Percentiles rank a stretch among this genome's conserved stretches.
phyloP scores from a whole-genome alignment of 1,284 basidiomycete genomes.

The Lignosus rhinocerotis region DNA sequence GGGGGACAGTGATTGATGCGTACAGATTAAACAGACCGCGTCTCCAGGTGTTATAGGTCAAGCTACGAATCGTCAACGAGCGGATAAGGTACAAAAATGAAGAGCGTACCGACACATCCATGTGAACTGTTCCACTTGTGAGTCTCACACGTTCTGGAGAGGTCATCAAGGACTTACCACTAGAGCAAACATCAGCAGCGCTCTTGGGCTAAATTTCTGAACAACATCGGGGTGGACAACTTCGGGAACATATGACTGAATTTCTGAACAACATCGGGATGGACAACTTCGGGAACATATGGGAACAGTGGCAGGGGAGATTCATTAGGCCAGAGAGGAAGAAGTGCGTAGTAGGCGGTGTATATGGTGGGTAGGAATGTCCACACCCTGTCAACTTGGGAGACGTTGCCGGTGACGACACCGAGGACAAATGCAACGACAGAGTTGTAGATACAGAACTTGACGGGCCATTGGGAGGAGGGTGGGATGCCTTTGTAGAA shows the following conservation, averaged over 20 bases:
- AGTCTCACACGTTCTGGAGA: slow-evolving; percentile 2
- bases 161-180: slow-evolving; percentile 42
- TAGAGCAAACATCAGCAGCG: slow-evolving; percentile 68
- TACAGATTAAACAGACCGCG: slow-evolving; percentile 81
- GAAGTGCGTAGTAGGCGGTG: slow-evolving; percentile 70
- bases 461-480: slow-evolving; percentile 58
- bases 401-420: slow-evolving; percentile 76
- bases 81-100: not conserved
- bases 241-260: slow-evolving; percentile 60
- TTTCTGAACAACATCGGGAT: slow-evolving; percentile 42
- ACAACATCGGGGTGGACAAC: slow-evolving; percentile 44
- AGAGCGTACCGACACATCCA: slow-evolving; percentile 67
- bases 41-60: slow-evolving; percentile 84
- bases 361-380: slow-evolving; percentile 79
- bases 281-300: slow-evolving; percentile 52
- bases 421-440: slow-evolving; percentile 55
- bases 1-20: slow-evolving; percentile 28
- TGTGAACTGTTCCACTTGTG: slow-evolving; percentile 35
- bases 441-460: slow-evolving; percentile 56
- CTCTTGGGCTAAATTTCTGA: slow-evolving; percentile 62
- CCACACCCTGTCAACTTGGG: slow-evolving; percentile 74
- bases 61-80: slow-evolving; percentile 37
- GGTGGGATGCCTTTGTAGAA: slow-evolving; percentile 32
- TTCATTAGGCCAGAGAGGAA: slow-evolving; percentile 62
- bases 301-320: slow-evolving; percentile 52